Conservation (phyloP, 192 early-diverging fungal species). For the Umbelopsis ramanniana region DNA sequence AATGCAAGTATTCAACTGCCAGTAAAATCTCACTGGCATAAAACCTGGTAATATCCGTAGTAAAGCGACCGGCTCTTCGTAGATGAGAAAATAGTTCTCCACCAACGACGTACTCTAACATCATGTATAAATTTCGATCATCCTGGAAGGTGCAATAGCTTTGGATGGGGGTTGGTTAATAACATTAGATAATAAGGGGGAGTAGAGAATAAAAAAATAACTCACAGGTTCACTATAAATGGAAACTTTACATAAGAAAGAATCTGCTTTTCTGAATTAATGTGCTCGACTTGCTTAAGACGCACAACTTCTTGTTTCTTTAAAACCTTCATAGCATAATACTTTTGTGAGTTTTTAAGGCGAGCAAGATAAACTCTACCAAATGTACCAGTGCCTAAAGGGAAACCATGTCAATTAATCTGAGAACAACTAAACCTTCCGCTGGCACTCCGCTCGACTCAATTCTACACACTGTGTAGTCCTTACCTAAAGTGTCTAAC, state of each 20-base stretch:
- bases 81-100: conserved; percentile 98
- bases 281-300: conserved; percentile 86
- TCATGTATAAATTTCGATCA: conserved; percentile 91
- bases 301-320: conserved; percentile 83
- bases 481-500: conserved; percentile 57
- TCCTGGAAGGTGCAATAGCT: conserved; percentile 97
- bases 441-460: not conserved
- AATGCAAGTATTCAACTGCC: conserved; percentile 95
- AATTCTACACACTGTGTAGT: not conserved
- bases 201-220: not conserved
- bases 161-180: too few relatives aligned
- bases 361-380: conserved; percentile 91
- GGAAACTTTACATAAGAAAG: conserved; percentile 73
- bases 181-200: not conserved
- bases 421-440: not conserved
- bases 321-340: conserved; percentile 86
- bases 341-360: conserved; percentile 68
- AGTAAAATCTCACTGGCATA: conserved; percentile 95
- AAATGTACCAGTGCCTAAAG: conserved; percentile 94
- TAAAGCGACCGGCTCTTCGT: conserved; percentile 88
- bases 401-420: conserved; percentile 1
- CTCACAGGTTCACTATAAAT: conserved; percentile 84
- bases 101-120: conserved; percentile 94
- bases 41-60: conserved; percentile 93
- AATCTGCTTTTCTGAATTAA: conserved; percentile 84